Base-by-base conservation (phyloP, 208 protist species). In the Endotrypanum monterogeii region DNA sequence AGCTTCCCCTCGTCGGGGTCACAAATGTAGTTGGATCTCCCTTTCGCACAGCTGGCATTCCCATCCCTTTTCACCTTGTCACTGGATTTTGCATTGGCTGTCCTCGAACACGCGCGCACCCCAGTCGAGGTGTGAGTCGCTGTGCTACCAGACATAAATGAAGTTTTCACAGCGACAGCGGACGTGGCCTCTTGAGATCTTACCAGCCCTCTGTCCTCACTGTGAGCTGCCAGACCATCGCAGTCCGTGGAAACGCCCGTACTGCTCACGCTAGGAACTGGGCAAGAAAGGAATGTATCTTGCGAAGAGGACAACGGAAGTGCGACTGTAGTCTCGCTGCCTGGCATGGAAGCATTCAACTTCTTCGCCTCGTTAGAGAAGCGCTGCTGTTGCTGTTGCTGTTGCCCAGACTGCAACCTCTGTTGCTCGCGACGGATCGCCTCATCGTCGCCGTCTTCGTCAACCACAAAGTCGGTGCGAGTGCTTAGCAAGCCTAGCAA, bases 401-500 rank as follows among this genome's bases (percentile, higher is more conserved):
- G 56, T n/a, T 61, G 25, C 3, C 41, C 28, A 25, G 54, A 63
- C 74, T 70, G 67, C 41, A 44, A 37, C 61, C 50, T 23, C 28
- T 68, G 70, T 44, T 71, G 55, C 54, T 56, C 67, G 20, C 48
- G 54, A 32, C 37, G 44, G 3, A 71, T 46, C 16, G 66, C 71
- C 25, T 73, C 78, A 20, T 74, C 74, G 54, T 74, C 76, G 66
- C 41, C 56, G 12, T 48, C 44, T 6, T 88, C 81, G 52, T 67
- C 60, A 46, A 51, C 63, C 4, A 57, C 50, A 39, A 18, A 30
- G 37, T 73, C 61, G 4, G 76, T 77, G 41, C 56, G 37, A 2
- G 71, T 78, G 73, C 79, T 76, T 1, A 83, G 65, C 32, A 85
- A 30, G 18, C 82, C 82, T 11, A 85, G 71, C 25, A 85, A 67